Evolutionary conservation across 805 yeast species (phyloP).

Genomic region (Barnettozyma populi): DNA sequence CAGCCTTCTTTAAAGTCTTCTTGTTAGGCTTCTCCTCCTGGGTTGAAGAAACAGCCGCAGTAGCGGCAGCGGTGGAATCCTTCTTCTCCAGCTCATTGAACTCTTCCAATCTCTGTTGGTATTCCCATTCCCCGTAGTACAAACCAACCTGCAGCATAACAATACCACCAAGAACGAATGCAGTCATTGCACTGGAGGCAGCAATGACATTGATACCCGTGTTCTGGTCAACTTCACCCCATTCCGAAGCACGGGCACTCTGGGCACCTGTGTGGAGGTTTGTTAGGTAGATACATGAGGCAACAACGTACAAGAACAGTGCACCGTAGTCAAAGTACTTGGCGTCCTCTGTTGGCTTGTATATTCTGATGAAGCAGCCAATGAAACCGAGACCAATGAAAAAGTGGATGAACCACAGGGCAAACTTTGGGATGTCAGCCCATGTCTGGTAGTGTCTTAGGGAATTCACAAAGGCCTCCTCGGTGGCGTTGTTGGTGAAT

Average conservation of each 20-base stretch:
- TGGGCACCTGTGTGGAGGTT: conserved; percentile 78
- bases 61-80: conserved; percentile 8
- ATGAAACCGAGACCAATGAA: conserved; percentile 60
- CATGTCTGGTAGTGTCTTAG: conserved; percentile 69
- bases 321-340: conserved; percentile 89
- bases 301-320: conserved; percentile 64
- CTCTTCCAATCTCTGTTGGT: conserved; percentile 30
- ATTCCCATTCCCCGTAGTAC: conserved; percentile 75
- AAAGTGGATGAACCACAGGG: conserved; percentile 58
- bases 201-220: conserved; percentile 91
- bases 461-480: conserved; percentile 52
- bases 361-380: conserved; percentile 73
- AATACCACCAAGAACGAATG: conserved; percentile 70
- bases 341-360: conserved; percentile 81
- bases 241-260: conserved; percentile 62
- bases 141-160: conserved; percentile 81
- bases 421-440: conserved; percentile 56
- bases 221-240: conserved; percentile 90
- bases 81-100: conserved; percentile 24
- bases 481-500: conserved; percentile 51
- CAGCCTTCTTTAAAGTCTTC: not conserved
- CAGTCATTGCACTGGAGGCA: conserved; percentile 76
- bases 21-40: not conserved
- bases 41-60: conserved; percentile 5
- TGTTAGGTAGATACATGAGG: conserved; percentile 75